Evolutionary conservation across 257 asterid genomes (phyloP).

Genomic region (Datura wrightii): DNA sequence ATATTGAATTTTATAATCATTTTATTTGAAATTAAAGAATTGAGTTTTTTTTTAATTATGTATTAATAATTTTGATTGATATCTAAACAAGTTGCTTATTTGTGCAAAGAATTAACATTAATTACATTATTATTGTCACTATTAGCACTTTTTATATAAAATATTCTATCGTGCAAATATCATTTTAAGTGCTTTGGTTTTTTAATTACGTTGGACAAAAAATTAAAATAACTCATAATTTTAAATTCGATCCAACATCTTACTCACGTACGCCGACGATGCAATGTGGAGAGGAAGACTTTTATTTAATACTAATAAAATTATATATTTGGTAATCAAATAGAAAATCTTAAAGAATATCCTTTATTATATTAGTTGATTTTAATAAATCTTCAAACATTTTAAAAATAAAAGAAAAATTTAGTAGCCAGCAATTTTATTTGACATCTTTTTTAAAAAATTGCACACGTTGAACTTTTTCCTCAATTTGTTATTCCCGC

Average conservation of each 20-base stretch:
- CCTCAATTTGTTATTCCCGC: neutral
- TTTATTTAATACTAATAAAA: neutral
- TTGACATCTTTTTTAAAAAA: neutral
- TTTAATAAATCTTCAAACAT: too few relatives aligned
- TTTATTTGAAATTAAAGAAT: too few relatives aligned
- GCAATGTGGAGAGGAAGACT: neutral
- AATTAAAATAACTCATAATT: neutral
- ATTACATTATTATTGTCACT: neutral
- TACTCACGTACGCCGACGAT: neutral
- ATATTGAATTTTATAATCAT: too few relatives aligned
- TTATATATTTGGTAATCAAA: neutral
- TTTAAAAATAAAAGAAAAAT: too few relatives aligned
- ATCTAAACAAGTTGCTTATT: neutral
- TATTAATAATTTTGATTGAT: too few relatives aligned
- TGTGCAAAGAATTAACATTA: neutral
- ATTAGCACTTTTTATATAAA: neutral
- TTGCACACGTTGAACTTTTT: neutral
- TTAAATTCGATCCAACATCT: neutral
- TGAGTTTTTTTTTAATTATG: neutral
- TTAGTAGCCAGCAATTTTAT: too few relatives aligned
- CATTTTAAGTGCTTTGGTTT: too few relatives aligned
- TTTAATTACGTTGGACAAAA: too few relatives aligned
- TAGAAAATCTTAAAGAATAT: neutral
- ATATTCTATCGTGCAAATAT: too few relatives aligned
- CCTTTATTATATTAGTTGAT: neutral